Percentiles rank a stretch among this genome's conserved stretches.
Conservation (phyloP, 768 basidiomycete species). For the Leccinum incarnatum region DNA sequence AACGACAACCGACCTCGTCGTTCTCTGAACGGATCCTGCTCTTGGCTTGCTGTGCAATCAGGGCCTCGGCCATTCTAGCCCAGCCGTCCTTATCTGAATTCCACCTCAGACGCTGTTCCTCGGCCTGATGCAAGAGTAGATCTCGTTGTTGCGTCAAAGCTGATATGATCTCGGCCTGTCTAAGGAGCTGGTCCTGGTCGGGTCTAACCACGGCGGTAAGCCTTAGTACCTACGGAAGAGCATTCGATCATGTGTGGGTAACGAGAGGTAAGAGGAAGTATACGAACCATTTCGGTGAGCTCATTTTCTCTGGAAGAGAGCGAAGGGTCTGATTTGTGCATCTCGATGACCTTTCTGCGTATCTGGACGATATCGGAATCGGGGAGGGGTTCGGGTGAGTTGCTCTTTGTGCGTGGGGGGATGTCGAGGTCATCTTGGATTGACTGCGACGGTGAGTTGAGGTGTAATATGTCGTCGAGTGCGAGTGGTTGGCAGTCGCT, state of each 20-base stretch:
- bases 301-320: slow-evolving; percentile 46
- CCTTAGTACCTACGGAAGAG: slow-evolving; percentile 43
- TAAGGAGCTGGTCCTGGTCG: slow-evolving; percentile 45
- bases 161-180: slow-evolving; percentile 63
- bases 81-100: slow-evolving; percentile 61
- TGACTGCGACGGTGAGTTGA: slow-evolving; percentile 43
- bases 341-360: slow-evolving; percentile 38
- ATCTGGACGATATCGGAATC: slow-evolving; percentile 49
- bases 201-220: slow-evolving; percentile 44
- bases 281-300: slow-evolving; percentile 53
- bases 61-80: slow-evolving; percentile 64
- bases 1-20: slow-evolving; percentile 42
- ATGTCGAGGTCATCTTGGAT: slow-evolving; percentile 20
- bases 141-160: slow-evolving; percentile 57
- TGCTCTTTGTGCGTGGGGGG: slow-evolving; percentile 18
- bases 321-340: slow-evolving; percentile 21
- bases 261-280: slow-evolving; percentile 8
- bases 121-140: slow-evolving; percentile 47
- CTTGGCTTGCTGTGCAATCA: slow-evolving; percentile 48
- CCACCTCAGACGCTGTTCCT: slow-evolving; percentile 62
- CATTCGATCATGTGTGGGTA: not conserved
- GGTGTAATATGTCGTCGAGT: slow-evolving; percentile 55
- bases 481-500: slow-evolving; percentile 41
- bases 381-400: slow-evolving; percentile 40
- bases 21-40: slow-evolving; percentile 35